Evolutionary conservation across 2,329 filamentous ascomycete species (phyloP).

Genomic region (Plectosphaerella sp.): DNA sequence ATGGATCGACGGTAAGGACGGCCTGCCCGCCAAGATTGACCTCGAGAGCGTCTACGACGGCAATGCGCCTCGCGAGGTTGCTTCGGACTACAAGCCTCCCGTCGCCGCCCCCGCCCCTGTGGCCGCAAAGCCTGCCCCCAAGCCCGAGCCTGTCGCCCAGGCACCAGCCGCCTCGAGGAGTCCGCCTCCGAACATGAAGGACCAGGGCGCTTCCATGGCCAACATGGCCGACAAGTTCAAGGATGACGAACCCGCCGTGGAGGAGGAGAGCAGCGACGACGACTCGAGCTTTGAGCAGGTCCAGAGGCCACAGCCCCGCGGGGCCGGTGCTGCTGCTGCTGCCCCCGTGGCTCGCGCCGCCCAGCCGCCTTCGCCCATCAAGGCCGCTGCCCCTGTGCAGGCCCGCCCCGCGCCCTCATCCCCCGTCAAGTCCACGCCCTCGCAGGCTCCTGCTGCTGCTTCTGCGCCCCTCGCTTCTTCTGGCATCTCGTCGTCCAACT

Average conservation of each 20-base stretch:
- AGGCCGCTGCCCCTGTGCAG: slow-evolving; percentile 24
- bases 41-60: slow-evolving; percentile 90
- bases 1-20: slow-evolving; percentile 84
- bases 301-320: slow-evolving; percentile 66
- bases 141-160: slow-evolving; percentile 22
- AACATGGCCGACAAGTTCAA: slow-evolving; percentile 83
- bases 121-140: slow-evolving; percentile 42
- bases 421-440: slow-evolving; percentile 21
- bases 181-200: slow-evolving; percentile 66
- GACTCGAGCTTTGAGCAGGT: slow-evolving; percentile 85
- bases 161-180: slow-evolving; percentile 38
- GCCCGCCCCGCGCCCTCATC: slow-evolving; percentile 19
- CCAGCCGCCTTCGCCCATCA: slow-evolving; percentile 39
- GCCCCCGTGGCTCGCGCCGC: slow-evolving; percentile 29
- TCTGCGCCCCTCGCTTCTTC: slow-evolving; percentile 20
- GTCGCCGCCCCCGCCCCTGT: slow-evolving; percentile 38
- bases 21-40: slow-evolving; percentile 84
- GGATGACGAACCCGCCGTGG: slow-evolving; percentile 58
- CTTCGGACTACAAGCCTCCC: slow-evolving; percentile 61
- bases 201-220: slow-evolving; percentile 84
- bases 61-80: slow-evolving; percentile 70
- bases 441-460: slow-evolving; percentile 2
- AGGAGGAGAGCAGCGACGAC: slow-evolving; percentile 61
- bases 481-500: slow-evolving; percentile 16
- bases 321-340: slow-evolving; percentile 23